phyloP scores from a whole-genome alignment of 1,139 yeast genomes.

The Yamadazyma sp. region DNA sequence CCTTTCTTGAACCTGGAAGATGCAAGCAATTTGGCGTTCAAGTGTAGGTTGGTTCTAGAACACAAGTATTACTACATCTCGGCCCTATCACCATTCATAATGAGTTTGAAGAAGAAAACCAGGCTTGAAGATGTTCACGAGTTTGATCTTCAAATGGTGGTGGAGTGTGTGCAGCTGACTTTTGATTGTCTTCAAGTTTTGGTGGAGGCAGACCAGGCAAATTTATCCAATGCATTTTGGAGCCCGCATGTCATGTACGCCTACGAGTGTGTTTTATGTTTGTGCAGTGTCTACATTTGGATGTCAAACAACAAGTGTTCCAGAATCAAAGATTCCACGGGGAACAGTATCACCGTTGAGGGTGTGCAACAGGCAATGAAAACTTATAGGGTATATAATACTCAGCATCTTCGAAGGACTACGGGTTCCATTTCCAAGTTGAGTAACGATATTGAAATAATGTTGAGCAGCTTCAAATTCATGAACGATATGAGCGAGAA shows the following conservation, averaged over 20 bases:
- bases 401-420: constrained; percentile 2
- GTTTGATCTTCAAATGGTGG: constrained; percentile 6
- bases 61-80: constrained; percentile 2
- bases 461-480: constrained; percentile 7
- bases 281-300: constrained; percentile 8
- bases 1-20: constrained; percentile 3
- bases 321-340: not conserved
- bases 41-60: constrained; percentile 6
- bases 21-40: not conserved
- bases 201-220: constrained; percentile 4
- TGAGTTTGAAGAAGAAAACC: not conserved
- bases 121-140: constrained; percentile 1
- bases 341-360: not conserved
- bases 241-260: constrained; percentile 10
- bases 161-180: constrained; percentile 6
- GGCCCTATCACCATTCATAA: constrained; percentile 5
- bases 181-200: constrained; percentile 1
- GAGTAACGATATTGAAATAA: constrained; percentile 6
- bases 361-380: constrained; percentile 5
- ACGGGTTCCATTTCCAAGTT: constrained; percentile 8
- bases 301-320: not conserved
- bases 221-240: constrained; percentile 8
- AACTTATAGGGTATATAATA: constrained; percentile 5
- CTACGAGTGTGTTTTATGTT: constrained; percentile 7
- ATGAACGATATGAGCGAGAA: not conserved